A percentile compares a stretch with the other conserved stretches of the same genome.
Conservation (phyloP, 805 yeast species). For the Spathaspora arborariae region DNA sequence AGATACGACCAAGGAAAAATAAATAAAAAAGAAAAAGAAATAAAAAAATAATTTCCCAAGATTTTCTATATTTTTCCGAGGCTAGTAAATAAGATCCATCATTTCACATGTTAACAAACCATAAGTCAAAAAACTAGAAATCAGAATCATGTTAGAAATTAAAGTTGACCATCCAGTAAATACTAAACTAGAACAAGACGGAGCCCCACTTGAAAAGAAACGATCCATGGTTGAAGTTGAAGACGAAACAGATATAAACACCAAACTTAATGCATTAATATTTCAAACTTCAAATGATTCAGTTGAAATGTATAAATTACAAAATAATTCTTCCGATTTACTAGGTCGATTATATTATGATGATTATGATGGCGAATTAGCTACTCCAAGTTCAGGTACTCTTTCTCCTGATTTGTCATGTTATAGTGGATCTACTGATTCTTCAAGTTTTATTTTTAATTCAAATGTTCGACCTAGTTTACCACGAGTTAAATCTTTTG, state of each 20-base stretch:
- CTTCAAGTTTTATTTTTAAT: not conserved
- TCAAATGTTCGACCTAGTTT: too few relatives aligned
- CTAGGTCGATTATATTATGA: slow-evolving; percentile 41
- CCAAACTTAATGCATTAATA: slow-evolving; percentile 34
- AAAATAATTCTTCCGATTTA: slow-evolving; percentile 36
- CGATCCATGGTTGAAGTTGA: slow-evolving; percentile 10
- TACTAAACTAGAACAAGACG: slow-evolving; percentile 6
- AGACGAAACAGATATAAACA: slow-evolving; percentile 32
- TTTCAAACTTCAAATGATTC: slow-evolving; percentile 37
- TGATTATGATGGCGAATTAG: slow-evolving; percentile 35
- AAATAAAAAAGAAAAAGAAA: too few relatives aligned
- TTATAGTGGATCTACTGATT: slow-evolving; percentile 7
- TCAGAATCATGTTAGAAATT: not conserved
- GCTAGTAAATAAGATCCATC: too few relatives aligned
- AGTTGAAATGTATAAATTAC: slow-evolving; percentile 33
- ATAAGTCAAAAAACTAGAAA: too few relatives aligned
- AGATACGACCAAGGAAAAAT: too few relatives aligned
- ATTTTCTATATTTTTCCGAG: too few relatives aligned
- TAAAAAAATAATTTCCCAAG: too few relatives aligned
- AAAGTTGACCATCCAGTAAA: not conserved
- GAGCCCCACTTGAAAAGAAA: slow-evolving; percentile 13
- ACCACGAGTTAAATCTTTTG: slow-evolving; percentile 20
- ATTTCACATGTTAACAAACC: not conserved
- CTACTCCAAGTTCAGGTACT: slow-evolving; percentile 14
- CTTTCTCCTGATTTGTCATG: slow-evolving; percentile 9